phyloP scores from a whole-genome alignment of 2,329 filamentous ascomycete genomes.

The Stemphylium vesicarium region DNA sequence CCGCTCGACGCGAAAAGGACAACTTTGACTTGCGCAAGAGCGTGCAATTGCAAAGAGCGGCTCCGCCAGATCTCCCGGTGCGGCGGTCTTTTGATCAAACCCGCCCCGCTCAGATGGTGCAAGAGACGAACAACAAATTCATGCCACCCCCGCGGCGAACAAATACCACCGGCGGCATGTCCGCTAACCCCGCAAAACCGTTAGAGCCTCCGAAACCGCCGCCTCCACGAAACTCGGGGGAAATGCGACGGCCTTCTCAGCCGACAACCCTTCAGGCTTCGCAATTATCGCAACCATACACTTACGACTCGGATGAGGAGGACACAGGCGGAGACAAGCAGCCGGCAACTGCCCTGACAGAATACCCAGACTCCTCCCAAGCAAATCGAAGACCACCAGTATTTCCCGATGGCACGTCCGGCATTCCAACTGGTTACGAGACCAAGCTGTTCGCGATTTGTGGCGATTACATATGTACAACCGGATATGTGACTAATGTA shows the following conservation, averaged over 20 bases:
- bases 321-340: constrained; percentile 55
- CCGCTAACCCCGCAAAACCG: constrained; percentile 23
- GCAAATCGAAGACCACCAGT: constrained; percentile 83
- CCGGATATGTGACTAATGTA: constrained; percentile 82
- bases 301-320: constrained; percentile 59
- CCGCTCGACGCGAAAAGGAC: constrained; percentile 51
- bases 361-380: constrained; percentile 84
- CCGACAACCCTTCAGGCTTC: constrained; percentile 20
- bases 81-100: constrained; percentile 46
- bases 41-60: constrained; percentile 38
- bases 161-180: constrained; percentile 29
- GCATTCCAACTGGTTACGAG: constrained; percentile 86
- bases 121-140: constrained; percentile 37
- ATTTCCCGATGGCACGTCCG: constrained; percentile 72
- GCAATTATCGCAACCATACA: constrained; percentile 33
- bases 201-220: constrained; percentile 43
- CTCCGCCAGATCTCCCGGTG: constrained; percentile 42
- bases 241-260: constrained; percentile 37
- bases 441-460: constrained; percentile 86
- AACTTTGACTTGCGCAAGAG: constrained; percentile 45
- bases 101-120: constrained; percentile 32
- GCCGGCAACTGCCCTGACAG: constrained; percentile 59
- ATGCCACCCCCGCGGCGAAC: constrained; percentile 46
- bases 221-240: constrained; percentile 44
- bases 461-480: constrained; percentile 85